A percentile compares a stretch with the other conserved stretches of the same genome.
phyloP scores from a whole-genome alignment of 371 early-diverging fungal genomes.

The Actinomortierella ambigua region DNA sequence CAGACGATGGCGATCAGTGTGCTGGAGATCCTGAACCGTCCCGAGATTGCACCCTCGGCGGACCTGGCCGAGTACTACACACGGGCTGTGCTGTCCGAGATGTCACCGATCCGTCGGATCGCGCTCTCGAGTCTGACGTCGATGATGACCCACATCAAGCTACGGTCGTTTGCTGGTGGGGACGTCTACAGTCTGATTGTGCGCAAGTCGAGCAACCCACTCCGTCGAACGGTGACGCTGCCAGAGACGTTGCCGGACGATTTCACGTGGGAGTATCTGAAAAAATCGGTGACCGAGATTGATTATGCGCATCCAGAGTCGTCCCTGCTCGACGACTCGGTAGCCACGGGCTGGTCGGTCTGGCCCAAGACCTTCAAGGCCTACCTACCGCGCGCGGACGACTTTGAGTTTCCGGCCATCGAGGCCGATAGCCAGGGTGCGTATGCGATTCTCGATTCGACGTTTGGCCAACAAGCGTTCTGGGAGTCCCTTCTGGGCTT shows the following conservation, averaged over 20 bases:
- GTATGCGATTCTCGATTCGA: conserved; percentile 54
- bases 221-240: conserved; percentile 44
- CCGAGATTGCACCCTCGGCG: conserved; percentile 60
- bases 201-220: conserved; percentile 50
- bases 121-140: conserved; percentile 54
- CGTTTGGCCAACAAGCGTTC: conserved; percentile 53
- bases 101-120: conserved; percentile 72
- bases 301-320: conserved; percentile 42
- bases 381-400: conserved; percentile 52
- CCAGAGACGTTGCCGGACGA: conserved; percentile 39
- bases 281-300: conserved; percentile 32
- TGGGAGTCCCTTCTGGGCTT: conserved; percentile 64
- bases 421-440: conserved; percentile 57
- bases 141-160: conserved; percentile 64
- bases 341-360: conserved; percentile 73
- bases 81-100: conserved; percentile 67
- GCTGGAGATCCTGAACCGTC: conserved; percentile 66
- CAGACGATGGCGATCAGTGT: conserved; percentile 78
- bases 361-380: conserved; percentile 69
- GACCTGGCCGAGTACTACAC: conserved; percentile 63
- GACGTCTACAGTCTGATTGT: conserved; percentile 51
- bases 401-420: conserved; percentile 41
- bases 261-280: conserved; percentile 43
- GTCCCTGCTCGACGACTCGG: conserved; percentile 59
- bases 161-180: conserved; percentile 58